Percentiles rank a stretch among this genome's conserved stretches.
phyloP scores from a whole-genome alignment of 306 rosid species.

The Rosa persica region DNA sequence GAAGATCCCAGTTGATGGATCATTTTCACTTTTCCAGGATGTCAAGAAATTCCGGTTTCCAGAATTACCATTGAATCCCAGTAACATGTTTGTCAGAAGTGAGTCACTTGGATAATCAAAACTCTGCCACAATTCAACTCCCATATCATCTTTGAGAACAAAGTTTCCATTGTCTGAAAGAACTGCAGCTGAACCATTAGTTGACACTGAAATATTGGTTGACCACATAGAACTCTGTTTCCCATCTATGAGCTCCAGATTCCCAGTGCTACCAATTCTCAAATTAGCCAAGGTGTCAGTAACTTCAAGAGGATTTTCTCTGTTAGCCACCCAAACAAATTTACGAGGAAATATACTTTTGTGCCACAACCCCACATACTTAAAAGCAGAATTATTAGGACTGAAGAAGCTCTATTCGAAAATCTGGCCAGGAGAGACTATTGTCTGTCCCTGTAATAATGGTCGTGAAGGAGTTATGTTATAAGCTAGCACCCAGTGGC shows the following conservation, averaged over 20 bases:
- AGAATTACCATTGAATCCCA: background rate
- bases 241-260: background rate
- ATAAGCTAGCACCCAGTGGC: background rate
- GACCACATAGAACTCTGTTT: background rate
- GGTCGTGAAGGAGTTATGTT: background rate
- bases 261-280: background rate
- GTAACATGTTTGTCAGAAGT: background rate
- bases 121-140: background rate
- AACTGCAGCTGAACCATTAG: background rate
- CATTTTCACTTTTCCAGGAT: background rate
- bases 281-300: background rate
- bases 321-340: background rate
- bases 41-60: background rate
- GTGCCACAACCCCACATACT: conserved; percentile 1
- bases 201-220: background rate
- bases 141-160: background rate
- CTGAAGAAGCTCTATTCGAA: background rate
- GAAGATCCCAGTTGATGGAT: background rate
- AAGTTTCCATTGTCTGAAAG: background rate
- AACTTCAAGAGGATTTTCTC: background rate
- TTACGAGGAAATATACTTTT: background rate
- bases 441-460: background rate
- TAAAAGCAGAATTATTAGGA: background rate
- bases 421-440: background rate
- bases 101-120: background rate